phyloP scores from a whole-genome alignment of 805 yeast genomes.

The Candida piceae region DNA sequence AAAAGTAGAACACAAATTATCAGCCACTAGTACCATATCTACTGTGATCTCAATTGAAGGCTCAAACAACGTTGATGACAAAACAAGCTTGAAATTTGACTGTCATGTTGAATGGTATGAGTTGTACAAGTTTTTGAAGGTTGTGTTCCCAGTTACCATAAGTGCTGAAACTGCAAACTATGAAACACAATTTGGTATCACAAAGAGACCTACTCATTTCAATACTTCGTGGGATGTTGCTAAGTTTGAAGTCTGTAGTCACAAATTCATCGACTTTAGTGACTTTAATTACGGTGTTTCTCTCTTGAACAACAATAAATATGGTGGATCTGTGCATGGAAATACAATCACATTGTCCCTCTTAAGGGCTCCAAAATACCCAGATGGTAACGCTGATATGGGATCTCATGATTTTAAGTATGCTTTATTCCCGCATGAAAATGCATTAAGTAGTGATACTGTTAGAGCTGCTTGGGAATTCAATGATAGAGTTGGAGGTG shows the following conservation, averaged over 20 bases:
- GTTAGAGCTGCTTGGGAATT: slow-evolving; percentile 76
- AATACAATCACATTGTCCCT: slow-evolving; percentile 81
- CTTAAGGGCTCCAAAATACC: slow-evolving; percentile 87
- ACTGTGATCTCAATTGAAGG: slow-evolving; percentile 71
- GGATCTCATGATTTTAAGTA: slow-evolving; percentile 80
- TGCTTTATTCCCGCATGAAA: slow-evolving; percentile 79
- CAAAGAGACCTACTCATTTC: slow-evolving; percentile 88
- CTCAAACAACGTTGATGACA: slow-evolving; percentile 29
- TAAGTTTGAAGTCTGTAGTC: slow-evolving; percentile 92
- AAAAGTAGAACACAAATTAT: slow-evolving; percentile 55
- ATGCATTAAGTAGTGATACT: slow-evolving; percentile 55
- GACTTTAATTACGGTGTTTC: slow-evolving; percentile 86
- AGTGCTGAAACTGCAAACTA: slow-evolving; percentile 73
- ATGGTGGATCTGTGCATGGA: slow-evolving; percentile 94
- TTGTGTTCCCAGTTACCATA: slow-evolving; percentile 88
- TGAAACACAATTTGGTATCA: slow-evolving; percentile 92
- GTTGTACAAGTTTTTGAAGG: slow-evolving; percentile 81
- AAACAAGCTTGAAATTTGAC: slow-evolving; percentile 44
- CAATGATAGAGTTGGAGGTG: slow-evolving; percentile 45
- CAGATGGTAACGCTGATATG: slow-evolving; percentile 94
- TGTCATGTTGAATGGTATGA: slow-evolving; percentile 82
- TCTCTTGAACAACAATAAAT: slow-evolving; percentile 76
- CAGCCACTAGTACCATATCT: slow-evolving; percentile 51
- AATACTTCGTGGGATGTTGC: slow-evolving; percentile 97
- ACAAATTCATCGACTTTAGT: slow-evolving; percentile 87